Evolutionary conservation across 2,329 filamentous ascomycete species (phyloP).

Genomic region (Dactylonectria estremocensis): DNA sequence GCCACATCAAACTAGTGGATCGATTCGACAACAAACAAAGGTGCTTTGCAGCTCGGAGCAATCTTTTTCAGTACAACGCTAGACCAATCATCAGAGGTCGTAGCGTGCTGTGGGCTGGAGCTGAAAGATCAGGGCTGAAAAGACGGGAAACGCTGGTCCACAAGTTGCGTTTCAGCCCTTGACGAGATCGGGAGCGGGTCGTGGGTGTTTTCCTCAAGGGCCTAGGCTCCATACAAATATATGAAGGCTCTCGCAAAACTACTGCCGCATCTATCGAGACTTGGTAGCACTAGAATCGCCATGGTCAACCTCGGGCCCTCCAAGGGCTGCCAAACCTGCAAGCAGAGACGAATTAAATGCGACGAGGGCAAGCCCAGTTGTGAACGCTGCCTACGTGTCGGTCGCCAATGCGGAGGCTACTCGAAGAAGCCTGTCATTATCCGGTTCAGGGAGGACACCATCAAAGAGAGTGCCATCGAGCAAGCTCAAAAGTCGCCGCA

Average conservation of each 20-base stretch:
- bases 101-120: too few species aligned
- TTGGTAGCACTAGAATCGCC: not conserved
- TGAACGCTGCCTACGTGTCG: conserved; percentile 17
- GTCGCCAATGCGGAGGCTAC: conserved; percentile 33
- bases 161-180: not conserved
- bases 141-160: not conserved
- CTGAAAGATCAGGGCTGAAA: not conserved
- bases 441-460: conserved; percentile 25
- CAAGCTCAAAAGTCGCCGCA: not conserved
- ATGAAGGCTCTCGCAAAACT: conserved; percentile 13
- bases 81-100: too few species aligned
- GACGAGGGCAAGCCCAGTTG: conserved; percentile 34
- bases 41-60: too few species aligned
- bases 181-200: not conserved
- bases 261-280: not conserved
- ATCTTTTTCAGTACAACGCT: too few species aligned
- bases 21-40: too few species aligned
- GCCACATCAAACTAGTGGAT: too few species aligned
- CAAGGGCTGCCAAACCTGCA: conserved; percentile 34
- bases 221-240: not conserved
- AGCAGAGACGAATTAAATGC: conserved; percentile 30
- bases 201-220: too few species aligned
- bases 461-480: conserved; percentile 18
- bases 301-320: conserved; percentile 36
- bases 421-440: conserved; percentile 15